phyloP scores from a whole-genome alignment of 352 stramenopile genomes.

The Phytophthora sp. region DNA sequence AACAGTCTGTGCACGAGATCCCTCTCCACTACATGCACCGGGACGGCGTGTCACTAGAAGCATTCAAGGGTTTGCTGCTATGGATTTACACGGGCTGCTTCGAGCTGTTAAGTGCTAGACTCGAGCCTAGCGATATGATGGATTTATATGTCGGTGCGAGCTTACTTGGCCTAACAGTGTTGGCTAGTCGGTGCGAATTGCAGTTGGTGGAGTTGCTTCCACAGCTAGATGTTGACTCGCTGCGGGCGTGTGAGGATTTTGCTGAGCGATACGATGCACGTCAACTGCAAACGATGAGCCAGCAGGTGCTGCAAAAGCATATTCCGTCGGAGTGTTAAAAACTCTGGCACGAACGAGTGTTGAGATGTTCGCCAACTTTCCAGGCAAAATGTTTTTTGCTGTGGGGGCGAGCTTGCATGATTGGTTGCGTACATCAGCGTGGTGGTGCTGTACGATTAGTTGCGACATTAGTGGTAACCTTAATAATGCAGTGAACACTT shows the following conservation, averaged over 20 bases:
- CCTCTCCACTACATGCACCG: constrained; percentile 75
- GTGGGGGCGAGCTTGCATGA: too few relatives aligned
- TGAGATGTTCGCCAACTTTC: neutral
- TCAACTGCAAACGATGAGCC: constrained; percentile 53
- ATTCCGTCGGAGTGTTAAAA: constrained; percentile 13
- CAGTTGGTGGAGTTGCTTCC: constrained; percentile 60
- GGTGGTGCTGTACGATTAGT: too few relatives aligned
- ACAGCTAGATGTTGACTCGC: constrained; percentile 52
- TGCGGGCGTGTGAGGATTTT: constrained; percentile 69
- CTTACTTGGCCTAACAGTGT: constrained; percentile 54
- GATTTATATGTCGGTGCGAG: constrained; percentile 73
- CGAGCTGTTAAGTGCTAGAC: constrained; percentile 33
- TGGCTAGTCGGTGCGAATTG: constrained; percentile 68
- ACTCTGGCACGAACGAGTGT: neutral
- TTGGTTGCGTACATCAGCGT: too few relatives aligned
- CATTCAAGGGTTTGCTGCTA: constrained; percentile 63
- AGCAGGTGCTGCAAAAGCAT: constrained; percentile 39
- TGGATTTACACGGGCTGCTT: constrained; percentile 83
- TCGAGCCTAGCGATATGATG: constrained; percentile 72
- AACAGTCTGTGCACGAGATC: constrained; percentile 50
- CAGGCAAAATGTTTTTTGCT: too few relatives aligned
- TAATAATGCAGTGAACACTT: too few relatives aligned
- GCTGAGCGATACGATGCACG: constrained; percentile 63
- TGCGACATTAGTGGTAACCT: too few relatives aligned
- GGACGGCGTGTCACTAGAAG: constrained; percentile 67